These are phyloP conservation scores for Chloropicon primus DNA, from an alignment of 139 green algal species.

Conservation along the genomic window DNA sequence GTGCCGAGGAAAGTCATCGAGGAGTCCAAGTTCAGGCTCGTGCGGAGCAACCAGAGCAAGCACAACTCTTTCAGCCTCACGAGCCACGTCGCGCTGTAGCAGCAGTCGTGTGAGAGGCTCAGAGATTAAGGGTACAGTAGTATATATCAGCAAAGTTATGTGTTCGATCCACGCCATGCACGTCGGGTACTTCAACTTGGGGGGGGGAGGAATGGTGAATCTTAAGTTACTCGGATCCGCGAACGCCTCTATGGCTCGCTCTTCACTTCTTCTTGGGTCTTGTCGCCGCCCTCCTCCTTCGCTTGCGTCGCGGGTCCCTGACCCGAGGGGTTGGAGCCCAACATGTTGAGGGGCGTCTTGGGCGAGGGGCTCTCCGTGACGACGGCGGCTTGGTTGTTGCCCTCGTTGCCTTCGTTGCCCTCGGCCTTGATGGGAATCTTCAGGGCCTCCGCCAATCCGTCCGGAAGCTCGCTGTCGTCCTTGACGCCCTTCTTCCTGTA, in stretches of 20 bases:
- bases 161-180: too few relatives aligned
- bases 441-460: not conserved
- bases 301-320: not conserved
- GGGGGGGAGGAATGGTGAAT: too few relatives aligned
- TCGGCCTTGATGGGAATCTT: not conserved
- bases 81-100: not conserved
- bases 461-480: not conserved
- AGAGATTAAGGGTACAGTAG: too few relatives aligned
- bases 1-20: not conserved
- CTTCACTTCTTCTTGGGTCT: too few relatives aligned
- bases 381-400: too few relatives aligned
- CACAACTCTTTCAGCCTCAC: not conserved
- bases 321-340: too few relatives aligned
- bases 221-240: too few relatives aligned
- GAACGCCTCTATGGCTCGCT: too few relatives aligned
- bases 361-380: not conserved
- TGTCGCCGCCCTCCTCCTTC: not conserved
- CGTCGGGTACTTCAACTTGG: too few relatives aligned
- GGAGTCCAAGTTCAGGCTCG: not conserved
- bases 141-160: too few relatives aligned
- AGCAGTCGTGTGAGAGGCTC: too few relatives aligned
- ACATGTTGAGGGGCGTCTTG: not conserved
- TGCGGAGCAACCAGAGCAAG: not conserved
- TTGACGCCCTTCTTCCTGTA: not conserved
- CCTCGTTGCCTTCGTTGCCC: too few relatives aligned